Base-by-base conservation (phyloP, 495 filamentous ascomycete species). In the Penicillium cosmopolitanum region DNA sequence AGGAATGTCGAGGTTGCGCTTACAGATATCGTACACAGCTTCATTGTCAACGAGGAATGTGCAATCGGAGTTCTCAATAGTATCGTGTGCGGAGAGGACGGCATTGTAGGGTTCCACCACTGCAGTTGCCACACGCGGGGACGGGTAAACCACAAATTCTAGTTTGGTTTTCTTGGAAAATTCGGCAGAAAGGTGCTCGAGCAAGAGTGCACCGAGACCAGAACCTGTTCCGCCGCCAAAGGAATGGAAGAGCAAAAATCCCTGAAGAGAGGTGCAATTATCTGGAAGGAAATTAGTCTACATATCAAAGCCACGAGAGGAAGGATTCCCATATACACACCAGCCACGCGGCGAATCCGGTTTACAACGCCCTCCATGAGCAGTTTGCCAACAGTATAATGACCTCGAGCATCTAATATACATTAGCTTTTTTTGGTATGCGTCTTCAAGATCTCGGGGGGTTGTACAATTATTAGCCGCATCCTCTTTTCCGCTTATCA, bases 111-210 rank as follows among this genome's bases (percentile, higher is more conserved):
- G 92, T 84, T 96, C 92, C 25, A 96, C 92, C 43, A 96, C 91
- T 16, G 92, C 89, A 38, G 90, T 94, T 7, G 92, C 91, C 44
- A 93, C 88, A 47, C 89, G 87, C 38, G 91, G 91, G 34, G 92
- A 88, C 16, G 92, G 92, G 77, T 96, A 96, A 66, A 96, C 85
- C 46, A 90, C 85, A 75, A 96, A 96, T 73, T 96, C 92, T 44
- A 96, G 87, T 82, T 96, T 96, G 80, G 86, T 91, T 83, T 96
- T 96, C 85, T 95, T 96, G 74, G 87, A 90, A 69, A 94, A 96
- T 74, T 96, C 91, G 62, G 88, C 88, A 25, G 92, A 88, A 31
- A 96, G 87, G 61, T 90, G 91, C 79, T 96, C 92, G 50, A 95
- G 85, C 56, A 96, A 82, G 25, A 96, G 85, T 57, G 92, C 89